Evolutionary conservation across 352 stramenopile genomes (phyloP), one percentile per base, ranked within the genome.

Genomic region (Phytophthora macrochlamydospora): DNA sequence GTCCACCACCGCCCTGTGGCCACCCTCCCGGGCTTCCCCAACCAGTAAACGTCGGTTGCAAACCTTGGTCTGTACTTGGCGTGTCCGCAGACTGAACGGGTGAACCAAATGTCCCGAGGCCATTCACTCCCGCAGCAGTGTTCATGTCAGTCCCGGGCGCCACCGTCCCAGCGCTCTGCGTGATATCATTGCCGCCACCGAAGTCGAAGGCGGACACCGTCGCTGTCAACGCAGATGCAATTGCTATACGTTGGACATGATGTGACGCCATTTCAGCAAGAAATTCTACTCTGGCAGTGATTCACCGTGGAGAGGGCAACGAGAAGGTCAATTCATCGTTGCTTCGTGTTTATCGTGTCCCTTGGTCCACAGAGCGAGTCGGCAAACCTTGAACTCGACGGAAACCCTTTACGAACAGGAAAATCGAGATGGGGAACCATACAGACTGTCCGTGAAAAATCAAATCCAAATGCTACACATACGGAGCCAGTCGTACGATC

Each of bases 171-270:
- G 43, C 43, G 18, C 12, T 49, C 14, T 49, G 43, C 13, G 43
- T 29, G 18, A 49, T n/a, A 49, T 49, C 43, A 24, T 49, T 49
- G 13, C 11, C 43, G 8, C 43, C 43, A 24, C 43, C 18, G 43
- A 49, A 49, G 18, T 49, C 43, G 43, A 49, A 49, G 7, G 43
- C 43, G 43, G 43, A 49, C 43, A n/a, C 24, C 43, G 43, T 49
- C 13, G 18, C 43, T 11, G 43, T n/a, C 43, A 49, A 29, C 2
- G 43, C 29, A n/a, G 43, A 12, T 7, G 43, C 43, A 28, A 49
- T 3, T 29, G 29, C 12, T 24, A 49, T n/a, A 24, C 43, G 14
- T n/a, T 7, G 43, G 14, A 49, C 14, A 29, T n/a, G 43, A 49
- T n/a, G 24, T 24, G 43, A n/a, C 8, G 9, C 14, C 43, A 49